Base-by-base conservation (phyloP, 2,329 filamentous ascomycete species). In the Fusarium nygamai region DNA sequence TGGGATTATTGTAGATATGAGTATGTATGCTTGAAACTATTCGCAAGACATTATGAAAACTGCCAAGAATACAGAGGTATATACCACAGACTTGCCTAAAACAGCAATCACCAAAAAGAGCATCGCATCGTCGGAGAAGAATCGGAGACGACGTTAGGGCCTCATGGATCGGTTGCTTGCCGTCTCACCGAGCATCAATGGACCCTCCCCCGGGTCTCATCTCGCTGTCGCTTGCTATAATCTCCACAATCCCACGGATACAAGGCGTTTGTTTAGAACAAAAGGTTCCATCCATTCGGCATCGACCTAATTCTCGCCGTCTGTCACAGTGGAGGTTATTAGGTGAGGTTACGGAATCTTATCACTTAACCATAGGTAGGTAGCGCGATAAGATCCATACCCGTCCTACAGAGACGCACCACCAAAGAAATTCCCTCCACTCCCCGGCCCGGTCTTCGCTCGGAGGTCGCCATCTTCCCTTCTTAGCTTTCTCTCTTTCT, bases 381-480 rank as follows among this genome's bases (percentile, higher is more conserved):
- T 36, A 72, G 41, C 14, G 41, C 76, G 75, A 78, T 78, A 78
- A 78, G 74, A 77, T 73, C n/a, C 48, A 33, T 50, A 48, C 9
- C 27, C 29, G 47, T n/a, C 22, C 16, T 10, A 62, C 61, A 46
- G 34, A 60, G 41, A 53, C 60, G 34, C 69, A 76, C 76, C 68
- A 76, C 74, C 75, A 77, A 76, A 73, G 62, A 79, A 78, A 78
- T 78, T 77, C 77, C 77, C 77, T 78, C 60, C 67, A 70, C 60
- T 69, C 77, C 64, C 76, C 69, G 73, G 74, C 63, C 76, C 76
- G 75, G 77, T 77, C 75, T 78, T 79, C 69, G 66, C 69, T 78
- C 75, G 75, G 73, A 68, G 71, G 65, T 78, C 73, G 70, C 75
- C 75, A 77, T 72, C 69, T 65, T 69, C 67, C 72, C 56, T 71